Evolutionary conservation across 176 grass and related monocot genomes (phyloP), one percentile per base, ranked within the genome.

Genomic region (Oryza meyeriana): DNA sequence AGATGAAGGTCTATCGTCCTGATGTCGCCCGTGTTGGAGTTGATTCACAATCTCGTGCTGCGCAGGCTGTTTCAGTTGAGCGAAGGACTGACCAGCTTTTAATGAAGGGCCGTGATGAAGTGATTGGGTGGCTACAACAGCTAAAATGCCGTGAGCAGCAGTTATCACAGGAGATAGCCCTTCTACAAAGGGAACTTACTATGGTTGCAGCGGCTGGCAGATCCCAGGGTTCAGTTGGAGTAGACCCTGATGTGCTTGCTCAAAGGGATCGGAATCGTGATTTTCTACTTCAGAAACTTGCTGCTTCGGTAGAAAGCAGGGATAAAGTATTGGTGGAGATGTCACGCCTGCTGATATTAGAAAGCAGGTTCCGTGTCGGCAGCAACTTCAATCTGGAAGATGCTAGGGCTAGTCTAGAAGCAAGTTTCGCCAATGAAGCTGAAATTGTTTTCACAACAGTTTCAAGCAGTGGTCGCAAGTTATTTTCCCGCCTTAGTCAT

Each of bases 391-490:
- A 96, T 85, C 47, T 96, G 80, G 97, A 99, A 86, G 97, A 99
- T 84, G 91, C 89, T 77, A 92, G 97, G 79, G 89, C 93, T 74
- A 96, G 84, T 47, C 84, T 99, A 38, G 97, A 99, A 90, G 97
- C 93, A 67, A 99, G 93, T 79, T 99, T 99, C 47, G 93, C 97
- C 22, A 99, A 99, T 12, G 97, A 99, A 90, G 97, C 97, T 64
- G 97, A 99, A 86, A 99, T 99, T 85, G 97, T 99, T 83, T 99
- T 99, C 75, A 99, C 97, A 73, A 99, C 97, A 20, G 97, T 99
- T 40, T 99, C 97, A 36, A 99, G 97, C 76, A 95, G 93, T 28
- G 97, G 97, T 11, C 91, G 97, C 18, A 99, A 92, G 72, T 85
- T 99, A 81, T 99, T 99, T 87, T 99, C 97, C 77, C 93, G 93